Evolutionary conservation across 1,139 yeast species (phyloP).

Genomic region (Candida tetrigidarum): DNA sequence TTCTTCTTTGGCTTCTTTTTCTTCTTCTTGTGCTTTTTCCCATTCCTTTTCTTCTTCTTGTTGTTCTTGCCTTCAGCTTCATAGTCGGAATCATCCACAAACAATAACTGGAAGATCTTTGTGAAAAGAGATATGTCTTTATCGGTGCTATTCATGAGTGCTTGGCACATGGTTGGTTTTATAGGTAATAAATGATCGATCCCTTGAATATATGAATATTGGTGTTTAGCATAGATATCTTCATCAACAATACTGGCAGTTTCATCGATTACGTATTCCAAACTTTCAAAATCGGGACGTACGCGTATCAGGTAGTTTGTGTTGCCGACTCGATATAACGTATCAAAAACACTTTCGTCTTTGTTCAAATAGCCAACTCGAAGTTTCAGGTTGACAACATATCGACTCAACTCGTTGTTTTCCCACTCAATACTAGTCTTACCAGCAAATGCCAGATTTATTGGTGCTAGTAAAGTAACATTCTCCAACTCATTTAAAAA

Average conservation of each 20-base stretch:
- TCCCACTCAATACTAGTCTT: constrained; percentile 17
- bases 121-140: constrained; percentile 30
- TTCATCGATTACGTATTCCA: constrained; percentile 50
- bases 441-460: constrained; percentile 73
- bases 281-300: constrained; percentile 31
- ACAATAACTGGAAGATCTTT: constrained; percentile 36
- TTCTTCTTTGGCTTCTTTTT: constrained; percentile 17
- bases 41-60: constrained; percentile 13
- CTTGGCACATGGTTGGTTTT: constrained; percentile 48
- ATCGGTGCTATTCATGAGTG: constrained; percentile 30
- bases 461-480: constrained; percentile 83
- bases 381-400: constrained; percentile 39
- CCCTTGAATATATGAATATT: constrained; percentile 76
- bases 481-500: constrained; percentile 64
- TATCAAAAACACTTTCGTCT: constrained; percentile 33
- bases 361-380: constrained; percentile 37
- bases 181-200: constrained; percentile 54
- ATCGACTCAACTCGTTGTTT: constrained; percentile 32
- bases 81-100: constrained; percentile 19
- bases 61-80: constrained; percentile 3
- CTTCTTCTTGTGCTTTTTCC: constrained; percentile 12
- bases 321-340: constrained; percentile 25
- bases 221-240: constrained; percentile 69
- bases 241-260: constrained; percentile 58
- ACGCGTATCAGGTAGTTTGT: constrained; percentile 31